Evolutionary conservation across 345 rosid genomes (phyloP).

Genomic region (Toxicodendron radicans): DNA sequence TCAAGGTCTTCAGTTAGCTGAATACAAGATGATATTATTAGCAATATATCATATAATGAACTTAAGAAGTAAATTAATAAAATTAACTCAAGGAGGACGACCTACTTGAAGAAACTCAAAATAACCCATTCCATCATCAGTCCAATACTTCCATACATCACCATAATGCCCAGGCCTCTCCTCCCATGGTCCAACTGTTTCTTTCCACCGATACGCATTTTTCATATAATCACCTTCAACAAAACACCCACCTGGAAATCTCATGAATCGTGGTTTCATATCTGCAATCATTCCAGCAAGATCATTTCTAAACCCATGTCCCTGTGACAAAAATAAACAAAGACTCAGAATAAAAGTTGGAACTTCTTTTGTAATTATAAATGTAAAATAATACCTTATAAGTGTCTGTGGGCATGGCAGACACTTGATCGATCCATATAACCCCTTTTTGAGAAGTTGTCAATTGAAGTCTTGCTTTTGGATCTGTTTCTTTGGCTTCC

Average conservation of each 20-base stretch:
- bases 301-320: slow-evolving; percentile 89
- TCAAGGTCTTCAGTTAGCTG: slow-evolving; percentile 90
- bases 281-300: slow-evolving; percentile 69
- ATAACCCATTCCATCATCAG: slow-evolving; percentile 90
- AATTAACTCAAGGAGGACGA: background rate
- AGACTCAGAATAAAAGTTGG: too few species aligned
- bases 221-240: slow-evolving; percentile 96
- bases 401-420: slow-evolving; percentile 83
- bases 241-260: slow-evolving; percentile 97
- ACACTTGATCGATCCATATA: slow-evolving; percentile 96
- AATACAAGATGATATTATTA: too few species aligned
- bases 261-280: slow-evolving; percentile 80
- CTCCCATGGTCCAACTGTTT: slow-evolving; percentile 92
- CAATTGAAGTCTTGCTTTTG: slow-evolving; percentile 71
- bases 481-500: slow-evolving; percentile 71
- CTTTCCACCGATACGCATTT: slow-evolving; percentile 98
- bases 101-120: slow-evolving; percentile 85
- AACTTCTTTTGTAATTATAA: background rate
- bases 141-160: slow-evolving; percentile 98
- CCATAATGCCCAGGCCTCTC: slow-evolving; percentile 98
- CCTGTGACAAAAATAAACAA: slow-evolving; percentile 45
- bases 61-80: too few species aligned
- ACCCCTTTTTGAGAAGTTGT: slow-evolving; percentile 68
- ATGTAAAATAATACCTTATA: slow-evolving; percentile 51
- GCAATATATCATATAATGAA: too few species aligned